A percentile compares a stretch with the other conserved stretches of the same genome.
These are phyloP conservation scores for Neltuma alba DNA, from an alignment of 306 rosid genomes.

Conservation along the genomic window DNA sequence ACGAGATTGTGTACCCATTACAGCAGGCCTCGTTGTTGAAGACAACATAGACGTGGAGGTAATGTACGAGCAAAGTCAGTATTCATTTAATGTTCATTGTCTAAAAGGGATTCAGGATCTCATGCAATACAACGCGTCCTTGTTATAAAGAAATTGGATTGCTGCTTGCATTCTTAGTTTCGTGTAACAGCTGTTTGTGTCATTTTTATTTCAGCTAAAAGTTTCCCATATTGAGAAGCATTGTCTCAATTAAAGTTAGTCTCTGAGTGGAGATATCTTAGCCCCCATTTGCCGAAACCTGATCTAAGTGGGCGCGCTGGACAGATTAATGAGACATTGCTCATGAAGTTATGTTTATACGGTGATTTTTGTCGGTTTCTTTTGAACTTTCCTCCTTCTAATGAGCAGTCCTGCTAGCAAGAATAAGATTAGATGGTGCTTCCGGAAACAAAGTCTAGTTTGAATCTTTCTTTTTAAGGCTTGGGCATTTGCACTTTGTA, in stretches of 20 bases:
- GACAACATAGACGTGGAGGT: constrained; percentile 39
- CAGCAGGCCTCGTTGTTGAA: constrained; percentile 34
- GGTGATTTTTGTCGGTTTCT: not conserved
- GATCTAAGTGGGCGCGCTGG: constrained; percentile 24
- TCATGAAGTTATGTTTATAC: constrained; percentile 21
- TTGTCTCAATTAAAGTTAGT: constrained; percentile 12
- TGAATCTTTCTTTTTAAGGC: not conserved
- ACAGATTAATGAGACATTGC: constrained; percentile 11
- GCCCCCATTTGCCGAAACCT: not conserved
- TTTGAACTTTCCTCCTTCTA: not conserved
- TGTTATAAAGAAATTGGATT: constrained; percentile 39
- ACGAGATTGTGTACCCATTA: constrained; percentile 21
- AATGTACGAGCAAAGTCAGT: constrained; percentile 9
- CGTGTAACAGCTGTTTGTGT: constrained; percentile 35
- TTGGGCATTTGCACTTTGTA: not conserved
- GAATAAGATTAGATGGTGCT: not conserved
- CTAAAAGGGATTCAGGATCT: constrained; percentile 33
- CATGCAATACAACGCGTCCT: constrained; percentile 24
- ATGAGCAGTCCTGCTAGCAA: not conserved
- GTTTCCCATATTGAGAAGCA: constrained; percentile 34
- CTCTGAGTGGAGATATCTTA: constrained; percentile 33
- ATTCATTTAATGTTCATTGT: constrained; percentile 31
- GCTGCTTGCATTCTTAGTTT: constrained; percentile 34
- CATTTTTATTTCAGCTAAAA: constrained; percentile 30
- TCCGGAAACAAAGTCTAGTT: not conserved